Evolutionary conservation across 495 filamentous ascomycete species (phyloP).

Genomic region (Podospora pseudoanserina): DNA sequence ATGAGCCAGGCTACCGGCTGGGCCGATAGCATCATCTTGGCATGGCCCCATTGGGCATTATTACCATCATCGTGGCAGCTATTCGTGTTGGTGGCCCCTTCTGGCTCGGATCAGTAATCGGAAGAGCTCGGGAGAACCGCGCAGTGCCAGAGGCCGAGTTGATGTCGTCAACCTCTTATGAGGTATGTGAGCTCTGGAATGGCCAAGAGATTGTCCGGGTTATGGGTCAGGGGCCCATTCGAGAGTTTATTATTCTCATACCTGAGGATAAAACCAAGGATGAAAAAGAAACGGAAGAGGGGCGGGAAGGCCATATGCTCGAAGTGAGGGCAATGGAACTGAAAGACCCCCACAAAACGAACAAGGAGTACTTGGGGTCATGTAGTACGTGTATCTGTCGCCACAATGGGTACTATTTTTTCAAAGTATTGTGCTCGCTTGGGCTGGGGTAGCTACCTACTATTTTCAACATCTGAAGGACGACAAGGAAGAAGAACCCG

Average conservation of each 20-base stretch:
- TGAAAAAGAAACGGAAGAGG: too few relatives aligned
- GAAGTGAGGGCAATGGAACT: too few relatives aligned
- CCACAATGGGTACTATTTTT: too few relatives aligned
- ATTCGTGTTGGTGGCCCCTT: slow-evolving; percentile 52
- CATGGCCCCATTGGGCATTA: slow-evolving; percentile 53
- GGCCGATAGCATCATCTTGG: slow-evolving; percentile 53
- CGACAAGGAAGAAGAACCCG: too few relatives aligned
- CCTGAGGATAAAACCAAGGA: too few relatives aligned
- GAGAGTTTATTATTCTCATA: slow-evolving; percentile 14
- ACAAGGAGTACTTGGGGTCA: too few relatives aligned
- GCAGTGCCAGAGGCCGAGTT: slow-evolving; percentile 32
- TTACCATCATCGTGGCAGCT: slow-evolving; percentile 52
- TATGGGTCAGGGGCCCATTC: slow-evolving; percentile 19
- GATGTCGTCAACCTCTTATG: slow-evolving; percentile 33
- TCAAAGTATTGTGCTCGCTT: too few relatives aligned
- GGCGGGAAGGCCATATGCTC: too few relatives aligned
- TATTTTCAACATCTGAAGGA: too few relatives aligned
- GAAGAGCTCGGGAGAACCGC: slow-evolving; percentile 36
- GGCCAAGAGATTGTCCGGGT: slow-evolving; percentile 31
- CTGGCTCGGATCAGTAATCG: slow-evolving; percentile 52
- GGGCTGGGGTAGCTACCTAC: too few relatives aligned
- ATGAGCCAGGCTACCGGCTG: slow-evolving; percentile 49
- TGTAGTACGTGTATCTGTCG: too few relatives aligned
- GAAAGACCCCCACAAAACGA: too few relatives aligned
- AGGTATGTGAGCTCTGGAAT: slow-evolving; percentile 40